These are phyloP conservation scores for Fusarium sp. DNA, from an alignment of 2,329 filamentous ascomycete species.

Conservation along the genomic window DNA sequence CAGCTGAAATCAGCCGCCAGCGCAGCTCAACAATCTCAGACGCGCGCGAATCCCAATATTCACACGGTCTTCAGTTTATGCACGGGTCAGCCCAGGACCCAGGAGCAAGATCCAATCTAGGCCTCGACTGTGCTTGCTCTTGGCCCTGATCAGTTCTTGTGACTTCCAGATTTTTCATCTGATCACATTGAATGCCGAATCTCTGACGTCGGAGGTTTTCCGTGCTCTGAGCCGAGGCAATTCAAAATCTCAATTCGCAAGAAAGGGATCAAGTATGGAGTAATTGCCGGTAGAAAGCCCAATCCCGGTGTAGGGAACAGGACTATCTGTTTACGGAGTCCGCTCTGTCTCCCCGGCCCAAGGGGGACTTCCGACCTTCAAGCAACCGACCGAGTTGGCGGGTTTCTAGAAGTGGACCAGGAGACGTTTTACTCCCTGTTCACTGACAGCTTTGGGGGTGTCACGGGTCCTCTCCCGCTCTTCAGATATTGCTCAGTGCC, in stretches of 20 bases:
- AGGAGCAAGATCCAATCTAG: background rate
- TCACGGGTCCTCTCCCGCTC: slow-evolving; percentile 29
- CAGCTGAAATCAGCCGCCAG: slow-evolving; percentile 5
- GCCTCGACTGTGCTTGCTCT: background rate
- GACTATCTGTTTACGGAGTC: slow-evolving; percentile 22
- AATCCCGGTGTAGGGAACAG: slow-evolving; percentile 7
- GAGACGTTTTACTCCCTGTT: slow-evolving; percentile 16
- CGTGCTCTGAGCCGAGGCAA: slow-evolving; percentile 38
- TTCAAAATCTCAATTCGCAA: slow-evolving; percentile 15
- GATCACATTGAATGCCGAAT: slow-evolving; percentile 1
- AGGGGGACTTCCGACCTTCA: slow-evolving; percentile 30
- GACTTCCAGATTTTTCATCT: slow-evolving; percentile 25
- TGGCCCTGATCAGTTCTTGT: slow-evolving; percentile 17
- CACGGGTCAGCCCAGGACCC: slow-evolving; percentile 16
- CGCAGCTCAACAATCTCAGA: slow-evolving; percentile 33
- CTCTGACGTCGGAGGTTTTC: slow-evolving; percentile 20
- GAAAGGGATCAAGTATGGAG: slow-evolving; percentile 16
- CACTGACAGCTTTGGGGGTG: slow-evolving; percentile 14
- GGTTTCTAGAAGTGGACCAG: slow-evolving; percentile 36
- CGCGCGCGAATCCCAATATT: slow-evolving; percentile 23
- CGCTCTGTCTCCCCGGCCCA: slow-evolving; percentile 35
- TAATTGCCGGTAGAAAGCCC: slow-evolving; percentile 11
- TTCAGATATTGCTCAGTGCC: slow-evolving; percentile 19
- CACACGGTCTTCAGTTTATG: slow-evolving; percentile 16
- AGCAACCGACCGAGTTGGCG: slow-evolving; percentile 40